These are phyloP conservation scores for Hemileia vastatrix DNA, from an alignment of 1,284 basidiomycete species.

Conservation along the genomic window DNA sequence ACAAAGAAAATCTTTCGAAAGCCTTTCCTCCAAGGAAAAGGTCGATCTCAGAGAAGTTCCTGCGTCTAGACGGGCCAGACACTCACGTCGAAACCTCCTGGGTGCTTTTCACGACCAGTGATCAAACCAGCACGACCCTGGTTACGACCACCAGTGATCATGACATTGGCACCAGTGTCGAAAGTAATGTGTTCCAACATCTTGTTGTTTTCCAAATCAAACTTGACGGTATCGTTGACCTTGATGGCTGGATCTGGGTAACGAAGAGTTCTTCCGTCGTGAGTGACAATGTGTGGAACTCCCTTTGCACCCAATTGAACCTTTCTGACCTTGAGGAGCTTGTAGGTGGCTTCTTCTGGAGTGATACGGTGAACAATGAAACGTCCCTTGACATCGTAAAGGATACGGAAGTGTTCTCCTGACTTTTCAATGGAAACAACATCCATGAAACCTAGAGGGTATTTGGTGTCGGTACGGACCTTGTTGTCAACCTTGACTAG, in stretches of 20 bases:
- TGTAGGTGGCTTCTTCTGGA: constrained; percentile 92
- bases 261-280: constrained; percentile 98
- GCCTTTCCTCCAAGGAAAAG: background rate
- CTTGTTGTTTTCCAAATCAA: constrained; percentile 88
- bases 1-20: background rate
- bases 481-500: constrained; percentile 97
- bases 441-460: constrained; percentile 94
- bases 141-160: constrained; percentile 98
- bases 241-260: constrained; percentile 93
- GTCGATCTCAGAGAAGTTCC: background rate
- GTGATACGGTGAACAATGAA: constrained; percentile 99
- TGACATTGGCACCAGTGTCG: constrained; percentile 92
- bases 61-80: constrained; percentile 6
- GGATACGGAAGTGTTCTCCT: constrained; percentile 96
- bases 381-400: constrained; percentile 98
- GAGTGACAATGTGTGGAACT: constrained; percentile 93
- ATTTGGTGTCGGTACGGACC: constrained; percentile 95
- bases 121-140: constrained; percentile 97
- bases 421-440: constrained; percentile 96
- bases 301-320: constrained; percentile 85
- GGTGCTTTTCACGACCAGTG: constrained; percentile 88
- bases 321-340: constrained; percentile 91
- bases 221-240: constrained; percentile 97
- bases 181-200: constrained; percentile 90
- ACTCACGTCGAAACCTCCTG: constrained; percentile 98